Evolutionary conservation across 1,284 basidiomycete genomes (phyloP).

Genomic region (Fomitopsis palustris): DNA sequence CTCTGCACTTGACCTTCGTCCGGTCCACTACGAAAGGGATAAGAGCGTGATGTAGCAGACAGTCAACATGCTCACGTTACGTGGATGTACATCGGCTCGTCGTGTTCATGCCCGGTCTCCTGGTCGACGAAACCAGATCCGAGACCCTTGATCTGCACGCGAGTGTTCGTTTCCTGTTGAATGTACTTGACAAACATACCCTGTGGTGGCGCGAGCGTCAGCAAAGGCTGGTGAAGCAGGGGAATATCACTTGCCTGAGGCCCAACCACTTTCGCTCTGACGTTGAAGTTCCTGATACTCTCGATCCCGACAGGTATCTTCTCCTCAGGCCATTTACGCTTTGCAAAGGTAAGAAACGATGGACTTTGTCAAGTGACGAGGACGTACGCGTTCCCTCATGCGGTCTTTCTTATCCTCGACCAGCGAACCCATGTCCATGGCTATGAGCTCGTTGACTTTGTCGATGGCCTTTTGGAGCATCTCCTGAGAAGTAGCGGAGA

Average conservation of each 20-base stretch:
- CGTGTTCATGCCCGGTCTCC: conserved; percentile 87
- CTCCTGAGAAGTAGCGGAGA: conserved; percentile 81
- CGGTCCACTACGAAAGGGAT: conserved; percentile 60
- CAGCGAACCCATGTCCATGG: conserved; percentile 82
- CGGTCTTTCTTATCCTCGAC: conserved; percentile 82
- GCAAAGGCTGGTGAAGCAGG: neutral
- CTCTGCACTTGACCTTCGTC: conserved; percentile 85
- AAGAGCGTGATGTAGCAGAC: neutral
- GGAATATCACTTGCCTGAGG: conserved; percentile 61
- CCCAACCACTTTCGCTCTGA: conserved; percentile 96
- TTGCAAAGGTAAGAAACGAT: conserved; percentile 6
- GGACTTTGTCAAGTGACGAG: no score
- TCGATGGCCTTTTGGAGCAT: conserved; percentile 78
- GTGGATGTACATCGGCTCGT: conserved; percentile 94
- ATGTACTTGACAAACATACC: conserved; percentile 99
- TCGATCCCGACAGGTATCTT: conserved; percentile 88
- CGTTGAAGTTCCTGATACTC: conserved; percentile 93
- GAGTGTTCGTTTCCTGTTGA: conserved; percentile 92
- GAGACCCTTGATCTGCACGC: conserved; percentile 97
- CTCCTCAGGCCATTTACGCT: conserved; percentile 96
- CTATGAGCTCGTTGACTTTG: conserved; percentile 84
- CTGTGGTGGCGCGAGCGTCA: conserved; percentile 32
- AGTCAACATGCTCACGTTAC: conserved; percentile 68
- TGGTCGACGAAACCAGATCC: conserved; percentile 96
- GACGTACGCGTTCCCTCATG: conserved; percentile 51